phyloP scores from a whole-genome alignment of 2,329 filamentous ascomycete species.

The Paecilomyces formosus region DNA sequence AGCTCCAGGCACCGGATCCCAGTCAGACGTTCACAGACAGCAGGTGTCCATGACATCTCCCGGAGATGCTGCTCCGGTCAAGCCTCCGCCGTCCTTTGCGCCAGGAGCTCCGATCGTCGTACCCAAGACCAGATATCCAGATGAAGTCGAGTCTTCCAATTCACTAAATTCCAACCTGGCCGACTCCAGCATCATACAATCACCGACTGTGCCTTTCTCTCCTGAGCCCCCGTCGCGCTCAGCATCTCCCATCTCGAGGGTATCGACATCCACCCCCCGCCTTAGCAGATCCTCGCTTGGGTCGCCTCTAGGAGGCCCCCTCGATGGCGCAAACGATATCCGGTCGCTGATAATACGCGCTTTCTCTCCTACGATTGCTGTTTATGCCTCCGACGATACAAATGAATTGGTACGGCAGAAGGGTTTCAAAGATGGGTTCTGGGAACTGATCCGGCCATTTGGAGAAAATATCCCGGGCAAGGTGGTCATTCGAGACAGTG shows the following conservation, averaged over 20 bases:
- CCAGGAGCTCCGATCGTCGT: slow-evolving; percentile 54
- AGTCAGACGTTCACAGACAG: slow-evolving; percentile 3
- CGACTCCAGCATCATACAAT: slow-evolving; percentile 50
- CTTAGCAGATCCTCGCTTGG: slow-evolving; percentile 40
- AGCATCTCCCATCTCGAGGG: slow-evolving; percentile 57
- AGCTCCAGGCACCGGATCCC: not conserved
- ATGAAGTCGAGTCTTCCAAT: slow-evolving; percentile 44
- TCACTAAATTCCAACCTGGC: slow-evolving; percentile 36
- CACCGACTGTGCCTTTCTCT: slow-evolving; percentile 45
- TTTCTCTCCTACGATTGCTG: slow-evolving; percentile 81
- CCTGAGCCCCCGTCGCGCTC: slow-evolving; percentile 62
- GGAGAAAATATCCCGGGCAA: slow-evolving; percentile 83
- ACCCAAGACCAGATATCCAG: slow-evolving; percentile 52
- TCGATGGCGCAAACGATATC: slow-evolving; percentile 48
- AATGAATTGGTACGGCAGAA: slow-evolving; percentile 74
- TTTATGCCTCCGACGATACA: slow-evolving; percentile 81
- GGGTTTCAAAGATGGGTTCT: slow-evolving; percentile 73
- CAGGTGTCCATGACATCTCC: slow-evolving; percentile 59
- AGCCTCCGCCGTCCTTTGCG: slow-evolving; percentile 63
- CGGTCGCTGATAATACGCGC: slow-evolving; percentile 66
- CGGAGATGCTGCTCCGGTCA: slow-evolving; percentile 56
- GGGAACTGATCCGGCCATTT: slow-evolving; percentile 82
- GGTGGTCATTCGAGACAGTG: slow-evolving; percentile 82
- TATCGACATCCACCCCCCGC: slow-evolving; percentile 46
- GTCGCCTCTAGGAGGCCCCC: slow-evolving; percentile 46